Percentiles rank a stretch among this genome's conserved stretches.
Evolutionary conservation across 2,329 filamentous ascomycete species (phyloP).

Genomic region (Didymella pomorum): DNA sequence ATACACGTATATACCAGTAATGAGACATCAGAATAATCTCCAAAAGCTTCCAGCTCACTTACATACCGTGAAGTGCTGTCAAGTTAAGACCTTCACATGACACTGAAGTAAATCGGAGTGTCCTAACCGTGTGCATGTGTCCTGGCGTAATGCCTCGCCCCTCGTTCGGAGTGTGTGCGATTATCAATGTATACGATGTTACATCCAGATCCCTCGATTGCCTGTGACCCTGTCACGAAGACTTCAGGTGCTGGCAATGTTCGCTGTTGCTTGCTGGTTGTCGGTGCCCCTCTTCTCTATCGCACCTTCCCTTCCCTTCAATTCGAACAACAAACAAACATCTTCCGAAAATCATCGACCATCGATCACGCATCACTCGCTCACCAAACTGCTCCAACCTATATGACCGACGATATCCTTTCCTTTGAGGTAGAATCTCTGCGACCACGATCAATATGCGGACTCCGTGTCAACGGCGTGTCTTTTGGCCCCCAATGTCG

Average conservation of each 20-base stretch:
- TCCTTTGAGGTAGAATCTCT: background rate
- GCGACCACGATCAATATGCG: background rate
- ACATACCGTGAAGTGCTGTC: too few relatives aligned
- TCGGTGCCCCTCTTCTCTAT: background rate
- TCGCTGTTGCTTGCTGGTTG: too few relatives aligned
- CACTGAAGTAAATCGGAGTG: too few relatives aligned
- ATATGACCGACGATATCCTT: background rate
- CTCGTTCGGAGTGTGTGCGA: too few relatives aligned
- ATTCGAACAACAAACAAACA: background rate
- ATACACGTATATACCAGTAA: conserved; percentile 10
- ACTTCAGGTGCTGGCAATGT: too few relatives aligned
- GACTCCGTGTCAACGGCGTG: background rate
- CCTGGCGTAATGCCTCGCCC: too few relatives aligned
- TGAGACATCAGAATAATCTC: background rate
- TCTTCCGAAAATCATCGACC: background rate
- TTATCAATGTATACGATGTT: too few relatives aligned
- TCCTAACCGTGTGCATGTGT: too few relatives aligned
- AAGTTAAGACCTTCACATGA: too few relatives aligned
- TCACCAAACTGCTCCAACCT: background rate
- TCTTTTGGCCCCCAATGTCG: conserved; percentile 5
- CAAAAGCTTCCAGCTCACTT: too few relatives aligned
- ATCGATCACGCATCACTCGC: background rate
- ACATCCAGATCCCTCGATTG: too few relatives aligned
- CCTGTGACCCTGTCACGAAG: too few relatives aligned
- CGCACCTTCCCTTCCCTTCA: background rate